Percentiles rank a stretch among this genome's conserved stretches.
Evolutionary conservation across 768 basidiomycete genomes (phyloP).

Genomic region (Strobilomyces echinocephalus): DNA sequence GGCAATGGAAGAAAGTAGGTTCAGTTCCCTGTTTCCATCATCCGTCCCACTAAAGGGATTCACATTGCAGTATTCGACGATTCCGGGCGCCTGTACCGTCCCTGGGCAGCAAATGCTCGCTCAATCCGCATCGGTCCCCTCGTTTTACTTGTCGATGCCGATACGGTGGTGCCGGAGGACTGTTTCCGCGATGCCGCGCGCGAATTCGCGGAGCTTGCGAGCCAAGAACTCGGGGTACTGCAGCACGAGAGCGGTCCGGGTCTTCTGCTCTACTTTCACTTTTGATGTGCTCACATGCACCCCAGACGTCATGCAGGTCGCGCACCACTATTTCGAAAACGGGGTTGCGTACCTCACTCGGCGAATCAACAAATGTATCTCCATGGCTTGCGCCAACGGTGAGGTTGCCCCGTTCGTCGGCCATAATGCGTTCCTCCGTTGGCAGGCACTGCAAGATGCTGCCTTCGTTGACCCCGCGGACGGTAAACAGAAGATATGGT

Average conservation of each 20-base stretch:
- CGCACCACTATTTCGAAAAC: constrained; percentile 86
- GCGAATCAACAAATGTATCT: constrained; percentile 79
- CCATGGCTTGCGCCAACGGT: constrained; percentile 75
- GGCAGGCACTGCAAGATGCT: constrained; percentile 86
- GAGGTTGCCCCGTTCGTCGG: constrained; percentile 78
- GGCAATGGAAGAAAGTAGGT: constrained; percentile 47
- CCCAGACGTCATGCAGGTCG: constrained; percentile 84
- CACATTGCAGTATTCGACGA: constrained; percentile 44
- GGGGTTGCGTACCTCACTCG: constrained; percentile 86
- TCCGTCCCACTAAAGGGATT: constrained; percentile 37
- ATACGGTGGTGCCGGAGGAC: constrained; percentile 87
- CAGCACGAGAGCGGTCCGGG: constrained; percentile 80
- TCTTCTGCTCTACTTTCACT: constrained; percentile 26
- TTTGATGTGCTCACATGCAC: constrained; percentile 3
- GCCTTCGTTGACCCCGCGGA: constrained; percentile 54
- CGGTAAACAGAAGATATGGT: constrained; percentile 70
- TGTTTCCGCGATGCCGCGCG: constrained; percentile 88
- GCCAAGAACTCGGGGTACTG: constrained; percentile 65
- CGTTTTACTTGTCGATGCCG: constrained; percentile 81
- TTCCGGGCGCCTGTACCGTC: constrained; percentile 53
- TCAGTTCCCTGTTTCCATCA: constrained; percentile 28
- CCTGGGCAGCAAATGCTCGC: constrained; percentile 74
- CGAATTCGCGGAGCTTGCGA: constrained; percentile 73
- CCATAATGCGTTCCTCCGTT: constrained; percentile 85
- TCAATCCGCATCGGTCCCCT: constrained; percentile 72